These are phyloP conservation scores for Theileria annulata DNA, from an alignment of 169 alveolate species.

Conservation along the genomic window DNA sequence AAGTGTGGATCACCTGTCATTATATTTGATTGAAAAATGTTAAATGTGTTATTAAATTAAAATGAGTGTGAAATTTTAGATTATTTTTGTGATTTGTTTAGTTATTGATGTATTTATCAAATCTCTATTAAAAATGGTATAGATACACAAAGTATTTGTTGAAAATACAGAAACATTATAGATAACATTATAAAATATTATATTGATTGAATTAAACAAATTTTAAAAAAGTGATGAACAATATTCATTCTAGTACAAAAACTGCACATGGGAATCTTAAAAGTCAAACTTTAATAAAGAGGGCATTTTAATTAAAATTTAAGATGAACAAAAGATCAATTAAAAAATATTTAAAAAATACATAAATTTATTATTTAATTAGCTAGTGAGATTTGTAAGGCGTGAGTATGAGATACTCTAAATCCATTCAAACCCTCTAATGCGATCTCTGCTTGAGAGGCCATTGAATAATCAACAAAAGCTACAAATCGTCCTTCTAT, in stretches of 20 bases:
- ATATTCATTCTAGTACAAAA: not conserved
- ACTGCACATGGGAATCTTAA: not conserved
- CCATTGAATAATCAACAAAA: constrained; percentile 77
- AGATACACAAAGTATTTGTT: not conserved
- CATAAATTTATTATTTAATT: constrained; percentile 24
- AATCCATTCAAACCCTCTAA: constrained; percentile 83
- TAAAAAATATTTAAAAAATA: too few relatives aligned
- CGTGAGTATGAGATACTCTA: constrained; percentile 75
- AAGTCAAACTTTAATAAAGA: not conserved
- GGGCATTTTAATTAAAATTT: not conserved
- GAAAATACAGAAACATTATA: not conserved
- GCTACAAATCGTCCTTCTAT: constrained; percentile 83
- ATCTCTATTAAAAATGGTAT: not conserved
- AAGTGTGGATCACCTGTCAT: not conserved
- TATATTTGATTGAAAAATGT: too few relatives aligned
- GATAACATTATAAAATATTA: not conserved
- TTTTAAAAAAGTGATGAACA: not conserved
- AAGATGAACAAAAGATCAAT: not conserved
- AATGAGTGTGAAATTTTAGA: not conserved
- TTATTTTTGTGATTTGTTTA: not conserved
- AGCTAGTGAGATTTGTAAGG: constrained; percentile 75
- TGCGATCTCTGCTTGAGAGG: constrained; percentile 79
- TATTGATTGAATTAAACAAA: not conserved
- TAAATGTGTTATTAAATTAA: too few relatives aligned
- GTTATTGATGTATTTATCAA: not conserved